A percentile compares a stretch with the other conserved stretches of the same genome.
Conservation (phyloP, 2,329 filamentous ascomycete genomes). For the Xylaria sp. region DNA sequence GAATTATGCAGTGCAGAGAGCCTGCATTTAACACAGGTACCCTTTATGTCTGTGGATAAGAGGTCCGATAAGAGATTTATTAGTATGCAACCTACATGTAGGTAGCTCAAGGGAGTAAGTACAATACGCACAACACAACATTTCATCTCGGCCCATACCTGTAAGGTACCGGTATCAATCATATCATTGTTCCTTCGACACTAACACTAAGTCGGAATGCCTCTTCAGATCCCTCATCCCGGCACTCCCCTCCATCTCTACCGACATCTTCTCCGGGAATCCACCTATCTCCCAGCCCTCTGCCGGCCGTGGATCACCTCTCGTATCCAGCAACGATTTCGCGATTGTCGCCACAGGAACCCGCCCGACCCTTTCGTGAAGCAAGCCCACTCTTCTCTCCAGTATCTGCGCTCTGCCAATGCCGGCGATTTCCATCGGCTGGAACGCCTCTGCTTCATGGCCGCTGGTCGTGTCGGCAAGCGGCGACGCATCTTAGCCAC, state of each 20-base stretch:
- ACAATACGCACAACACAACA: too few species aligned
- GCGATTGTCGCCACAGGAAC: slow-evolving; percentile 49
- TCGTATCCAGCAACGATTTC: slow-evolving; percentile 59
- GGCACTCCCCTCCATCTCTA: slow-evolving; percentile 59
- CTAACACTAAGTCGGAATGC: slow-evolving; percentile 46
- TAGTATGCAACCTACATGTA: too few species aligned
- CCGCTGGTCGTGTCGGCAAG: slow-evolving; percentile 64
- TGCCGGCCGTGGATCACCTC: slow-evolving; percentile 57
- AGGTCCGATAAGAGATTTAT: too few species aligned
- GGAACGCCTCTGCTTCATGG: slow-evolving; percentile 57
- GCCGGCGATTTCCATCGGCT: slow-evolving; percentile 60
- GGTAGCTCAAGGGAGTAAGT: too few species aligned
- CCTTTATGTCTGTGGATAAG: too few species aligned
- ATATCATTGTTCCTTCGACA: neutral
- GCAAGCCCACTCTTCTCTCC: slow-evolving; percentile 56
- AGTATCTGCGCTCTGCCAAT: slow-evolving; percentile 63
- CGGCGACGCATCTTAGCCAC: slow-evolving; percentile 60
- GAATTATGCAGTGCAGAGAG: too few species aligned
- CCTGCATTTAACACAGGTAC: too few species aligned
- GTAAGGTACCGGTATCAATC: too few species aligned
- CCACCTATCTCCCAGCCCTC: slow-evolving; percentile 66
- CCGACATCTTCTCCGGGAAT: slow-evolving; percentile 68
- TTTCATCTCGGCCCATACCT: too few species aligned
- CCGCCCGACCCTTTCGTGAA: slow-evolving; percentile 48
- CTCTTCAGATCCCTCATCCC: slow-evolving; percentile 50